A percentile compares a stretch with the other conserved stretches of the same genome.
Evolutionary conservation across 1,284 basidiomycete species (phyloP).

Genomic region (Marasmius sp.): DNA sequence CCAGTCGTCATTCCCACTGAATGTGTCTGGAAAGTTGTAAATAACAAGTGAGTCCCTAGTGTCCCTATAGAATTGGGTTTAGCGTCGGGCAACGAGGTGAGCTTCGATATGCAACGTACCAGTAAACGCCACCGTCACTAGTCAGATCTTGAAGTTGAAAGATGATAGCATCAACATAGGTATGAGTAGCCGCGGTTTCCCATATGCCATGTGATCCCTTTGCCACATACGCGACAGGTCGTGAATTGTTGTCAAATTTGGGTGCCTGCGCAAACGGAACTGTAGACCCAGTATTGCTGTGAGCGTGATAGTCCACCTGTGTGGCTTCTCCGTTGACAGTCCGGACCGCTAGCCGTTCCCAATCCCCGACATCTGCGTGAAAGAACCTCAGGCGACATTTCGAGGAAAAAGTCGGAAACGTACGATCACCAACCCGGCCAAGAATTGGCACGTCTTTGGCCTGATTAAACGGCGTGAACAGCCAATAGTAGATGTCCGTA

Average conservation of each 20-base stretch:
- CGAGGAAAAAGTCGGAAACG: neutral
- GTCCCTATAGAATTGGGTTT: neutral
- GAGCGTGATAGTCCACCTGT: conserved; percentile 2
- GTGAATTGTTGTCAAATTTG: neutral
- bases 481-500: conserved; percentile 2
- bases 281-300: neutral
- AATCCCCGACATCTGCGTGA: conserved; percentile 1
- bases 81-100: neutral
- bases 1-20: neutral
- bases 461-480: conserved; percentile 1
- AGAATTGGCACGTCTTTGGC: neutral
- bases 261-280: neutral
- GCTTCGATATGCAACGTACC: neutral
- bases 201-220: conserved; percentile 1
- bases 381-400: neutral
- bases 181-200: neutral
- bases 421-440: conserved; percentile 2
- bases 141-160: conserved; percentile 1
- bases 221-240: neutral
- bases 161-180: neutral
- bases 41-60: neutral
- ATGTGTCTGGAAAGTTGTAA: neutral
- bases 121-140: neutral
- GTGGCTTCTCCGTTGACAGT: conserved; percentile 4
- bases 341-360: conserved; percentile 1